Evolutionary conservation across 169 alveolate species (phyloP), one percentile per base, ranked within the genome.

Genomic region (Theileria sp.): DNA sequence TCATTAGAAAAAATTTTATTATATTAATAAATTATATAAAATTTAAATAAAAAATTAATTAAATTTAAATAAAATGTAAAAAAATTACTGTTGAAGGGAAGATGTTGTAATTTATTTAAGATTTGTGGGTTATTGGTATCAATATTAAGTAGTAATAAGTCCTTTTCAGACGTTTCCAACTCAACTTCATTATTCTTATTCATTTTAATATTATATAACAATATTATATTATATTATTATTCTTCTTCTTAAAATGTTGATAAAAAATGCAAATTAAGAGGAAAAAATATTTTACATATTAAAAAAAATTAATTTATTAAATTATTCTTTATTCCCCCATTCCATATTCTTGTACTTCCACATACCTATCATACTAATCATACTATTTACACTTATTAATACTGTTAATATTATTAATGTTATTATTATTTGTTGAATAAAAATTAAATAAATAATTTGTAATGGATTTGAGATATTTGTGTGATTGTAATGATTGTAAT

Each of bases 401-500:
- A n/a, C n/a, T 8, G 8, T 36, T 36, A 36, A 36, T 36, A 36
- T 8, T 36, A 36, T 36, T 36, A 4, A 44, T 2, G 8, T 13
- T 44, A 44, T 44, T 44, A 10, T 44, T 44, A 44, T 10, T 36
- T 36, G 49, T 36, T 44, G 5, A 32, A 32, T 32, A 32, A 32
- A 32, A 32, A 32, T 32, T 32, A 32, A 32, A 32, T 32, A 32
- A 32, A n/a, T n/a, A n/a, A n/a, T 13, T 28, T 30, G 44, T 28
- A 8, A 61, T 61, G 69, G 34, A 61, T 30, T 8, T 28, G 34
- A 32, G 73, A 13, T 73, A 51, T 13, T 25, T 83, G 13, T 83
- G 89, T 44, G 77, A 77, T 58, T 83, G 89, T 30, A 21, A 77
- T n/a, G 89, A 67, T 10, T 83, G 89, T 60, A 71, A 74, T 81